Conservation (phyloP, 495 filamentous ascomycete species). For the Lophium mytilinum region DNA sequence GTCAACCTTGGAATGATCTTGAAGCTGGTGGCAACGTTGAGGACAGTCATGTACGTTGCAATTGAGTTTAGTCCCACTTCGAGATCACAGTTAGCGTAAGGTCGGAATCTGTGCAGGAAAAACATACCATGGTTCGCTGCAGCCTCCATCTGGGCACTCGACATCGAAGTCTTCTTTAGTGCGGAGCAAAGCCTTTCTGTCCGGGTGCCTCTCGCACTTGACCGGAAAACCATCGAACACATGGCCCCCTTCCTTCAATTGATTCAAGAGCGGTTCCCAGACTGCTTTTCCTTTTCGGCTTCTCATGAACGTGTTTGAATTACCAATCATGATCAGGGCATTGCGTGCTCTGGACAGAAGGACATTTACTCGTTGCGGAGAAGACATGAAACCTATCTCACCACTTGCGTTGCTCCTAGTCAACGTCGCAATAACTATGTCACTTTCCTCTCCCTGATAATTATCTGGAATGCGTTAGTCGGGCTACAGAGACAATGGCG, state of each 20-base stretch:
- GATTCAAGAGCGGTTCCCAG: constrained; percentile 54
- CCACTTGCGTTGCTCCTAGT: constrained; percentile 56
- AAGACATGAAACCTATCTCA: constrained; percentile 69
- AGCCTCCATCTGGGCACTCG: constrained; percentile 67
- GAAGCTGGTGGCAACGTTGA: constrained; percentile 54
- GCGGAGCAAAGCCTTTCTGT: constrained; percentile 39
- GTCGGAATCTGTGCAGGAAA: neutral
- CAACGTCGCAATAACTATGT: constrained; percentile 61
- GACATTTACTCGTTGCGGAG: constrained; percentile 63
- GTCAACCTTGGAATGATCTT: constrained; percentile 57
- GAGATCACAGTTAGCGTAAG: neutral
- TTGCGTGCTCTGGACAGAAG: constrained; percentile 63
- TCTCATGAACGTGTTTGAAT: constrained; percentile 56
- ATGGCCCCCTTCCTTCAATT: constrained; percentile 45
- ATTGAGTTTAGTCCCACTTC: constrained; percentile 46
- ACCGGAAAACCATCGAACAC: constrained; percentile 66
- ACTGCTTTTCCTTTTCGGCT: constrained; percentile 50
- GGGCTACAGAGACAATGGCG: neutral
- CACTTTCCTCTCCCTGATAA: constrained; percentile 73
- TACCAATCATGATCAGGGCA: constrained; percentile 63
- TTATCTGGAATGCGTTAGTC: constrained; percentile 47
- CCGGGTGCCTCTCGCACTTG: constrained; percentile 57
- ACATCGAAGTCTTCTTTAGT: constrained; percentile 49
- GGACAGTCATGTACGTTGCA: constrained; percentile 58
- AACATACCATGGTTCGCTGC: constrained; percentile 54